phyloP scores from a whole-genome alignment of 495 filamentous ascomycete species.

The Neurospora africana region DNA sequence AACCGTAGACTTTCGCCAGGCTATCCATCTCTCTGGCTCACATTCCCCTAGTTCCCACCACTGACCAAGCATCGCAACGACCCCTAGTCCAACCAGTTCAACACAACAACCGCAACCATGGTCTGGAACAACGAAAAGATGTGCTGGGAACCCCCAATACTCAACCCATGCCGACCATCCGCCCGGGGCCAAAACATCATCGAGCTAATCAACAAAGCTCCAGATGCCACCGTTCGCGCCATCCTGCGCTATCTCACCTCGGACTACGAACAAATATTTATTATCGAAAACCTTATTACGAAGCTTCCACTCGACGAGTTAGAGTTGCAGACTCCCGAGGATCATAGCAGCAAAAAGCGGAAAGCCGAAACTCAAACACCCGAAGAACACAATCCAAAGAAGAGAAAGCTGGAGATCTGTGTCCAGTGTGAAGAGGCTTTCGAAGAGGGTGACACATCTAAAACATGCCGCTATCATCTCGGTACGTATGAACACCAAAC shows the following conservation, averaged over 20 bases:
- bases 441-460: background rate
- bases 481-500: background rate
- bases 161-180: background rate
- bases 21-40: no score
- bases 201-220: background rate
- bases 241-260: background rate
- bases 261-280: background rate
- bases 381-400: background rate
- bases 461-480: background rate
- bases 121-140: background rate
- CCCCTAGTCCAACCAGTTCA: no score
- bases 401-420: background rate
- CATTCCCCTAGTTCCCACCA: no score
- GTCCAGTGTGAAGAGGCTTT: background rate
- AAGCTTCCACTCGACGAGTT: background rate
- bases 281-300: background rate
- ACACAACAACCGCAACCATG: background rate
- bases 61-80: no score
- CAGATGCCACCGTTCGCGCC: background rate
- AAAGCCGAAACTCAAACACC: background rate
- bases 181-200: background rate
- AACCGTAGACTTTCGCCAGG: background rate
- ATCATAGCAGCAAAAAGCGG: background rate
- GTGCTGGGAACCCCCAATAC: background rate
- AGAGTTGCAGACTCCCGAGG: background rate